These are phyloP conservation scores for Fusarium xyrophilum DNA, from an alignment of 2,329 filamentous ascomycete species.

Conservation along the genomic window DNA sequence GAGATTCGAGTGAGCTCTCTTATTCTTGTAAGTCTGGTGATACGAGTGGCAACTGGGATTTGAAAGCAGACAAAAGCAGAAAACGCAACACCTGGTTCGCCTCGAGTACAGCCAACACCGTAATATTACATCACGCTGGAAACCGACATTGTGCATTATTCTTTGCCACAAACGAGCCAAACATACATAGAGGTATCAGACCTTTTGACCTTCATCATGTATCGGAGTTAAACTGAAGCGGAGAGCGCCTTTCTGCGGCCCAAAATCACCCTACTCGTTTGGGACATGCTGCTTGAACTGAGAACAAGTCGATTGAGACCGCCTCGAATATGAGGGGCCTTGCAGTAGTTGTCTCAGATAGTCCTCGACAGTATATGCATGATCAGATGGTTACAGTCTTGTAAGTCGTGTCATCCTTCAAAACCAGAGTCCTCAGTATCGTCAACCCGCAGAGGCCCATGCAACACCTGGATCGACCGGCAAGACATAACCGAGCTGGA, in stretches of 20 bases:
- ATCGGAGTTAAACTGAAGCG: slow-evolving; percentile 16
- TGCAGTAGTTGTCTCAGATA: neutral
- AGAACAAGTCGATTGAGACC: slow-evolving; percentile 10
- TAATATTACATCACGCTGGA: neutral
- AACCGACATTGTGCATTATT: neutral
- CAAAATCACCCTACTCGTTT: slow-evolving; percentile 17
- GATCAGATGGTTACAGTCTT: neutral
- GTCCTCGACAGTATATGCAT: neutral
- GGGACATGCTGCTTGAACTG: neutral
- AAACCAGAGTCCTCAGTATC: neutral
- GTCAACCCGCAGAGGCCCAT: slow-evolving; percentile 10
- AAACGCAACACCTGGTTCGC: neutral
- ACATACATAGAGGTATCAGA: neutral
- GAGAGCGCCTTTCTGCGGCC: slow-evolving; percentile 27
- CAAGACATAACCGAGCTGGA: slow-evolving; percentile 31
- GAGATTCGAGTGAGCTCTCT: neutral
- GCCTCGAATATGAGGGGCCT: neutral
- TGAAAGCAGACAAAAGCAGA: neutral
- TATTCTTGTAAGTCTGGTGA: neutral
- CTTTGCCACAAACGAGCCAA: neutral
- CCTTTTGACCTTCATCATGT: neutral
- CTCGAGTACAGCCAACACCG: no score
- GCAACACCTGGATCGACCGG: slow-evolving; percentile 29
- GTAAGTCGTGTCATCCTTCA: neutral
- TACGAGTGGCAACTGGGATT: neutral